phyloP scores from a whole-genome alignment of 805 yeast species.

The Metschnikowia similis region DNA sequence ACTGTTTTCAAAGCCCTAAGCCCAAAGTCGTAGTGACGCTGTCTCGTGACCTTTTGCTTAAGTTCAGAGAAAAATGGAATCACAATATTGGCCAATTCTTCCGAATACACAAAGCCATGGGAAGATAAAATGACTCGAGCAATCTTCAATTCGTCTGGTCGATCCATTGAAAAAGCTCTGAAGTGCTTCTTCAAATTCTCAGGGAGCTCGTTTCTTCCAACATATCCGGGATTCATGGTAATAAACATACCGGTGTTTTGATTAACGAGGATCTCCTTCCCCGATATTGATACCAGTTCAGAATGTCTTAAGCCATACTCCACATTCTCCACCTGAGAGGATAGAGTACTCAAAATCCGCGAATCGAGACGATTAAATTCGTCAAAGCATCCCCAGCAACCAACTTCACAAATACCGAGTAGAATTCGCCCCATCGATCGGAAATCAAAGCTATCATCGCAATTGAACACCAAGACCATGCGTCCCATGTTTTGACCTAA shows the following conservation, averaged over 20 bases:
- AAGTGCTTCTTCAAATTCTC: constrained; percentile 80
- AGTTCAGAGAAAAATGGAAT: constrained; percentile 54
- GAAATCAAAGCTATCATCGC: constrained; percentile 86
- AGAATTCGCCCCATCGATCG: constrained; percentile 74
- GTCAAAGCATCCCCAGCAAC: constrained; percentile 95
- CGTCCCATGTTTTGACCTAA: constrained; percentile 76
- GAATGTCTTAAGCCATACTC: constrained; percentile 47
- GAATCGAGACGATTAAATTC: constrained; percentile 82
- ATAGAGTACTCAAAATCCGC: constrained; percentile 73
- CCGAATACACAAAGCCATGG: constrained; percentile 59
- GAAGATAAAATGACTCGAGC: constrained; percentile 69
- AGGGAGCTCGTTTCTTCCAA: constrained; percentile 78
- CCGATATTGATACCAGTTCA: constrained; percentile 37
- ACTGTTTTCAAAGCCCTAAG: constrained; percentile 73
- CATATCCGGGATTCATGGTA: constrained; percentile 87
- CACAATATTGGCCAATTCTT: constrained; percentile 40
- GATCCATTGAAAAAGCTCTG: constrained; percentile 66
- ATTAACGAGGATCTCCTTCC: constrained; percentile 35
- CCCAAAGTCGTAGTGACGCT: constrained; percentile 87
- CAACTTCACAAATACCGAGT: constrained; percentile 73
- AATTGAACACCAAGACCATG: constrained; percentile 80
- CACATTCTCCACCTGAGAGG: constrained; percentile 72
- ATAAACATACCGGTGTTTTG: constrained; percentile 69
- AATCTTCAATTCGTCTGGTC: constrained; percentile 67
- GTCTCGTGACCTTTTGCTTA: constrained; percentile 40